A percentile compares a stretch with the other conserved stretches of the same genome.
Evolutionary conservation across 257 asterid genomes (phyloP).

Genomic region (Capsicum pubescens): DNA sequence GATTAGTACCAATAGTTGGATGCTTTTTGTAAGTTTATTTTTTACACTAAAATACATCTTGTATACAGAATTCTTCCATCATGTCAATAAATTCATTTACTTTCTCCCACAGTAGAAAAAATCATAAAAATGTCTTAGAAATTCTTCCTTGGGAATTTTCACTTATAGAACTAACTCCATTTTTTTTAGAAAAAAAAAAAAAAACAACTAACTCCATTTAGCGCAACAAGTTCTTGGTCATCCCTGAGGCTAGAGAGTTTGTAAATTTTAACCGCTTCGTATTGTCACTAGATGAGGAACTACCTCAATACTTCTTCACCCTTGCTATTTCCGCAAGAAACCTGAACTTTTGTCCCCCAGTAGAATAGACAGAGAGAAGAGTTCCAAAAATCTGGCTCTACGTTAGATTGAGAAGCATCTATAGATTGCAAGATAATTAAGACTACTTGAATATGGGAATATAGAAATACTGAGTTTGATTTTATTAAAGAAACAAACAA

Average conservation of each 20-base stretch:
- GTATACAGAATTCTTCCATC: background rate
- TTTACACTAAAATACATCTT: background rate
- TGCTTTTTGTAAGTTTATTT: background rate
- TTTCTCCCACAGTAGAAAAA: background rate
- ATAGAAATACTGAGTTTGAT: background rate
- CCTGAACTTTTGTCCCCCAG: background rate
- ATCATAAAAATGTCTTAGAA: background rate
- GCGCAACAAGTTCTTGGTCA: background rate
- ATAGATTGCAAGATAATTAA: background rate
- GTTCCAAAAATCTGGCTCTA: background rate
- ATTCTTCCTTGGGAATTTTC: background rate
- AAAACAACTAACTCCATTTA: background rate
- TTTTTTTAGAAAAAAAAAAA: background rate
- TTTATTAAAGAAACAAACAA: background rate
- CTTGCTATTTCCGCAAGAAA: background rate
- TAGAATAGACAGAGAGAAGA: background rate
- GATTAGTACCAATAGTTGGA: background rate
- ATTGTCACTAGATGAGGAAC: background rate
- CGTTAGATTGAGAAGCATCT: slow-evolving; percentile 6
- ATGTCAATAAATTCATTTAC: background rate
- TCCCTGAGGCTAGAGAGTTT: background rate
- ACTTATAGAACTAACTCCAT: background rate
- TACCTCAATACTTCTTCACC: background rate
- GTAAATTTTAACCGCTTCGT: background rate
- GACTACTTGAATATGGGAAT: background rate